phyloP scores from a whole-genome alignment of 306 rosid genomes.

The Fagus crenata region DNA sequence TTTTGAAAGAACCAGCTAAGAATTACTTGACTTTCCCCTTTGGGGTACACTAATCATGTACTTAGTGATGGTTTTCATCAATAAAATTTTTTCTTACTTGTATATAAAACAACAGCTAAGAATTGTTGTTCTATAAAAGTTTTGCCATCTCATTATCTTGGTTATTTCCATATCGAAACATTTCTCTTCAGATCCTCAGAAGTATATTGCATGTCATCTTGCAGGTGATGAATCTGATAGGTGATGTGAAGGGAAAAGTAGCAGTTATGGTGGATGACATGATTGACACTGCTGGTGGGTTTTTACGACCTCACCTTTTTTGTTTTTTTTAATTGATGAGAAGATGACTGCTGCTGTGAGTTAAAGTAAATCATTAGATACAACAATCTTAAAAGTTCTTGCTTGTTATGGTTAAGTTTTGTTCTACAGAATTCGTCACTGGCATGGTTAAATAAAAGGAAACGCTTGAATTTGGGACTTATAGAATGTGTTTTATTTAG shows the following conservation, averaged over 20 bases:
- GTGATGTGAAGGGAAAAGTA: conserved; percentile 90
- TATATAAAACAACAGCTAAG: no score
- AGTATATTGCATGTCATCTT: conserved; percentile 29
- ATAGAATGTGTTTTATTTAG: no score
- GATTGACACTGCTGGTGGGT: conserved; percentile 95
- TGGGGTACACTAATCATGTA: no score
- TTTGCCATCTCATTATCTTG: neutral
- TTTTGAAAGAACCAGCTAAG: neutral
- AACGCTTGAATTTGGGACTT: no score
- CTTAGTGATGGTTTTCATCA: no score
- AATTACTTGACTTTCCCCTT: neutral
- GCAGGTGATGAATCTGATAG: conserved; percentile 96
- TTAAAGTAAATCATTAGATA: neutral
- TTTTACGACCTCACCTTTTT: neutral
- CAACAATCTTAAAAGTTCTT: neutral
- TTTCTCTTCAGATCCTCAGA: conserved; percentile 14
- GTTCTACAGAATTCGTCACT: conserved; percentile 3
- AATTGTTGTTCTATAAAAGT: neutral
- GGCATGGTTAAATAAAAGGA: neutral
- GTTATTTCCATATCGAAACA: conserved; percentile 1
- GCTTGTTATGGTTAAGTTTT: conserved; percentile 5
- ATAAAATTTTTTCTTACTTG: no score
- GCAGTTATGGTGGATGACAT: conserved; percentile 98
- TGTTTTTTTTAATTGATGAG: neutral
- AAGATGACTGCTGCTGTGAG: neutral